Conservation (phyloP, 2,329 filamentous ascomycete species). For the Ceratocystis papillata region DNA sequence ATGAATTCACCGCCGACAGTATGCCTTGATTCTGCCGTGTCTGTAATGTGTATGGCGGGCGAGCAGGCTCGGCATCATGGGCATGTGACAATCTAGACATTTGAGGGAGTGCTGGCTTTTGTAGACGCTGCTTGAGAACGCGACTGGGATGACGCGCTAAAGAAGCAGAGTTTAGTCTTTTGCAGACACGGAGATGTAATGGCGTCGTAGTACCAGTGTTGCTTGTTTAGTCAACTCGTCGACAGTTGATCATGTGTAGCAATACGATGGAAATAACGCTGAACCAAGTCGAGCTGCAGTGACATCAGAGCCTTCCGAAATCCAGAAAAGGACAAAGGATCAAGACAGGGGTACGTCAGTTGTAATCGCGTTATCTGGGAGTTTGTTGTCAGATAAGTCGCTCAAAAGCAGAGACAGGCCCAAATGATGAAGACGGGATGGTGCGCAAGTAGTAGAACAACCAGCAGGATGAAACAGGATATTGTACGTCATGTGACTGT, state of each 20-base stretch:
- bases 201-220: too few relatives aligned
- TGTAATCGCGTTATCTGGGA: neutral
- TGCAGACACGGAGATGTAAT: neutral
- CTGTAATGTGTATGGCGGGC: neutral
- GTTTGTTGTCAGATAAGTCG: neutral
- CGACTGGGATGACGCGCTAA: neutral
- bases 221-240: neutral
- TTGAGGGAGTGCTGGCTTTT: neutral
- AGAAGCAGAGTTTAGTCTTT: neutral
- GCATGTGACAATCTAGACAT: constrained; percentile 12
- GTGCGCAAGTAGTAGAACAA: neutral
- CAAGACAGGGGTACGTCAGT: neutral
- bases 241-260: too few relatives aligned
- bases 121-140: neutral
- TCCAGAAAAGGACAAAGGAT: constrained; percentile 5
- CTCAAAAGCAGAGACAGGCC: neutral
- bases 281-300: neutral
- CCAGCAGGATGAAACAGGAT: neutral
- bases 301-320: neutral
- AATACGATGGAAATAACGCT: neutral
- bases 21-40: constrained; percentile 5
- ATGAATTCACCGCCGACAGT: neutral
- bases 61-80: constrained; percentile 14
- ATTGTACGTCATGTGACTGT: neutral
- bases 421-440: too few relatives aligned